phyloP scores from a whole-genome alignment of 164 flowering plant species.

The Dillenia turbinata region DNA sequence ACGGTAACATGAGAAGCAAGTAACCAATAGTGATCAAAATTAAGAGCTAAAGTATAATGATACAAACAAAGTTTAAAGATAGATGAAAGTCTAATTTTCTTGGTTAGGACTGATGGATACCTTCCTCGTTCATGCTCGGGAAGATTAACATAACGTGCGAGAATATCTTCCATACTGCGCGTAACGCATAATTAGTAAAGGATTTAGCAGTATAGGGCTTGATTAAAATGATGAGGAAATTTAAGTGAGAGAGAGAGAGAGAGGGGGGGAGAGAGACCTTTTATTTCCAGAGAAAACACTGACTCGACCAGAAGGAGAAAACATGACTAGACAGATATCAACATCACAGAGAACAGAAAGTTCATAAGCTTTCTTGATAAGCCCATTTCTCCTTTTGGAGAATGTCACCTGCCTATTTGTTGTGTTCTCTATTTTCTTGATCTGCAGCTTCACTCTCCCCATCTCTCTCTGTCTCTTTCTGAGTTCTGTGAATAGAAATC shows the following conservation, averaged over 20 bases:
- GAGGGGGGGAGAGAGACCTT: conserved; percentile 23
- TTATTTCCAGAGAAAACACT: conserved; percentile 41
- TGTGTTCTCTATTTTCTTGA: conserved; percentile 56
- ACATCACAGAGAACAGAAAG: conserved; percentile 56
- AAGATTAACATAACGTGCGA: conserved; percentile 28
- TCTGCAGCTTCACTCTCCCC: conserved; percentile 55
- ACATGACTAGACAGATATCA: conserved; percentile 55
- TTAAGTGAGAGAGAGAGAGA: neutral
- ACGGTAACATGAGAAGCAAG: neutral
- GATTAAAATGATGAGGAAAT: neutral
- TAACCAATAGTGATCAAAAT: too few relatives aligned
- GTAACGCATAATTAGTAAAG: neutral
- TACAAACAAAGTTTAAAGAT: neutral
- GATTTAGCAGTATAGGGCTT: neutral
- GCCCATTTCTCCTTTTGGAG: conserved; percentile 54
- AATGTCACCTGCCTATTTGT: conserved; percentile 63
- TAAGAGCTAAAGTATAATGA: too few relatives aligned
- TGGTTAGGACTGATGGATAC: conserved; percentile 6
- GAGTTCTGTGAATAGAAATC: too few relatives aligned
- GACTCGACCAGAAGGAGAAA: conserved; percentile 51
- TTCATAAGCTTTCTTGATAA: conserved; percentile 59
- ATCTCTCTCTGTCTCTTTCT: conserved; percentile 13
- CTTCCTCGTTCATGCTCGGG: conserved; percentile 37
- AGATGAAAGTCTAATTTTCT: neutral
- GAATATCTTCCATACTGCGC: conserved; percentile 30